phyloP scores from a whole-genome alignment of 2,329 filamentous ascomycete genomes.

The Penicillium griseofulvum region DNA sequence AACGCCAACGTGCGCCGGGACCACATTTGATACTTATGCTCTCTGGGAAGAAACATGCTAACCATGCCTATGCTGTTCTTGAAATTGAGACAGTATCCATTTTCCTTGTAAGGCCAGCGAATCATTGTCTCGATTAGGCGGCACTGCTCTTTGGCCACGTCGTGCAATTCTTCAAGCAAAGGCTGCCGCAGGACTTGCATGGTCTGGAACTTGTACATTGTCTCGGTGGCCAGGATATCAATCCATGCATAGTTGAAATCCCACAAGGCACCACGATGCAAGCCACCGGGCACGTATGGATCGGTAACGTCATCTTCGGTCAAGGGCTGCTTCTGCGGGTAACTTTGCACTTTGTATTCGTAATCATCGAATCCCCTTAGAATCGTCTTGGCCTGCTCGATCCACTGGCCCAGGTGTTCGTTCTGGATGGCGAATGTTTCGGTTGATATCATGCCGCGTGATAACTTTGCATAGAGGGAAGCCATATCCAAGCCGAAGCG shows the following conservation, averaged over 20 bases:
- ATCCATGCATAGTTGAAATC: conserved; percentile 70
- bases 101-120: conserved; percentile 66
- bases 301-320: conserved; percentile 68
- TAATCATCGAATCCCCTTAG: conserved; percentile 65
- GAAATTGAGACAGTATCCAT: conserved; percentile 67
- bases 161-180: conserved; percentile 54
- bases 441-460: conserved; percentile 61
- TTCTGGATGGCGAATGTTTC: conserved; percentile 67
- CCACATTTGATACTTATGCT: conserved; percentile 73
- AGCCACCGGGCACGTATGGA: conserved; percentile 65
- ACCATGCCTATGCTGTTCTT: conserved; percentile 76
- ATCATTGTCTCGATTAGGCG: conserved; percentile 78
- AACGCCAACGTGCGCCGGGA: conserved; percentile 72
- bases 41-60: conserved; percentile 74
- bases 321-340: conserved; percentile 53
- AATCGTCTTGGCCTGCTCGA: conserved; percentile 44
- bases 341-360: conserved; percentile 62
- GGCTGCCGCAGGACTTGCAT: conserved; percentile 55
- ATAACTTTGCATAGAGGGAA: conserved; percentile 68
- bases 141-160: conserved; percentile 67
- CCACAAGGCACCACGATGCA: conserved; percentile 71
- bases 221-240: conserved; percentile 73
- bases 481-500: conserved; percentile 79
- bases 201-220: conserved; percentile 78
- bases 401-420: conserved; percentile 47